Evolutionary conservation across 306 rosid genomes (phyloP).

Genomic region (Trichosanthes truncata): DNA sequence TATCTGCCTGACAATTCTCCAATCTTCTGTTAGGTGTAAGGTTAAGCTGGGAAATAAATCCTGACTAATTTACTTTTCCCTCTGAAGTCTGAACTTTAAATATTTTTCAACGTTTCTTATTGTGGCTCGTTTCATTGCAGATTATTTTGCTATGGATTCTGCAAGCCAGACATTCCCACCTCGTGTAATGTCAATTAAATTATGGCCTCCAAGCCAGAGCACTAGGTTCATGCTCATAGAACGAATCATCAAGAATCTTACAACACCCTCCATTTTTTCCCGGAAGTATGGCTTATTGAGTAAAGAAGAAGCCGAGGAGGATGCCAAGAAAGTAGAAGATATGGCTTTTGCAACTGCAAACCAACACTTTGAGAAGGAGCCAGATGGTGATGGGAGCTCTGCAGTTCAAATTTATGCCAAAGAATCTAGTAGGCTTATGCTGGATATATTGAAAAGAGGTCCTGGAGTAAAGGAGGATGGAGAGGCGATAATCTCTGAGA

Average conservation of each 20-base stretch:
- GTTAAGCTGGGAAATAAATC: background rate
- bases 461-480: conserved; percentile 6
- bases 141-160: conserved; percentile 3
- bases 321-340: conserved; percentile 47
- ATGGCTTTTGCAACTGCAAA: conserved; percentile 39
- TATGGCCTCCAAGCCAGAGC: conserved; percentile 75
- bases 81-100: background rate
- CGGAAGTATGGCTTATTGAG: conserved; percentile 56
- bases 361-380: conserved; percentile 58
- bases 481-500: background rate
- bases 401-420: conserved; percentile 65
- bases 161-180: conserved; percentile 3
- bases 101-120: background rate
- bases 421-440: conserved; percentile 37
- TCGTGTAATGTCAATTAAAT: conserved; percentile 29
- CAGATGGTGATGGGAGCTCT: conserved; percentile 59
- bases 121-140: background rate
- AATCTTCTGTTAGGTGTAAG: background rate
- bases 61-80: background rate
- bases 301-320: conserved; percentile 52
- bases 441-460: conserved; percentile 9
- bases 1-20: background rate
- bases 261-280: conserved; percentile 60
- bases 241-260: conserved; percentile 50
- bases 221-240: conserved; percentile 52